Base-by-base conservation (phyloP, 768 basidiomycete species). In the Rhodotorula paludigena region DNA sequence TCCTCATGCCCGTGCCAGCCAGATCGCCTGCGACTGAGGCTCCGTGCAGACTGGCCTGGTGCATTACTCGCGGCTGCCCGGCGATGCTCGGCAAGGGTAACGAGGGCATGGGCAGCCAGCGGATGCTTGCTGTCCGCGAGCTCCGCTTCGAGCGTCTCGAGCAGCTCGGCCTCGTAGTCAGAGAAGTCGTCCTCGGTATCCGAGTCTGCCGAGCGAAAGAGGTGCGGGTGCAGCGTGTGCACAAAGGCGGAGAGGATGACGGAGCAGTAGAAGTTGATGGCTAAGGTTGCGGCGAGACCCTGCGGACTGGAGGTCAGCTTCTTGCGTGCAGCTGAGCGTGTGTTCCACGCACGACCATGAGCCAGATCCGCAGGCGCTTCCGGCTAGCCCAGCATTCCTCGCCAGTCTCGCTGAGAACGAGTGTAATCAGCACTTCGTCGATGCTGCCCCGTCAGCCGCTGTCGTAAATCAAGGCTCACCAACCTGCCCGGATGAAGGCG, bases 211-310 rank as follows among this genome's bases (percentile, higher is more conserved):
- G 48, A 39, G 23, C 25, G 21, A 51, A 65, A 65, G 54, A 69
- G 25, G 36, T 65, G 52, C 4, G 68, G 68, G 42, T 69, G 68
- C 1, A 69, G 56, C 11, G 60, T 58, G 68, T 69, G 68, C 20
- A 62, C 60, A 33, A 41, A 69, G n/a, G 68, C 48, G 16, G 68
- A 64, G 30, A 57, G 45, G 42, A 65, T 32, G 48, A 69, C 11
- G 48, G 30, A 30, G 60, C 61, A 57, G 53, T 54, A 65, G 41
- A 69, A 69, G 33, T 41, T 51, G 63, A 69, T 28, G 36, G 44
- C 39, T 28, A 69, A 54, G 2, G 68, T 64, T 9, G 44, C 45
- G 44, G 65, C 57, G 28, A 69, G 49, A 23, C 42, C 39, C 68
- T 69, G 45, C n/a, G 18, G 30, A 38, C 32, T 21, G 39, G 15